Percentiles rank a stretch among this genome's conserved stretches.
phyloP scores from a whole-genome alignment of 805 yeast genomes.

The Lipomyces sp. region DNA sequence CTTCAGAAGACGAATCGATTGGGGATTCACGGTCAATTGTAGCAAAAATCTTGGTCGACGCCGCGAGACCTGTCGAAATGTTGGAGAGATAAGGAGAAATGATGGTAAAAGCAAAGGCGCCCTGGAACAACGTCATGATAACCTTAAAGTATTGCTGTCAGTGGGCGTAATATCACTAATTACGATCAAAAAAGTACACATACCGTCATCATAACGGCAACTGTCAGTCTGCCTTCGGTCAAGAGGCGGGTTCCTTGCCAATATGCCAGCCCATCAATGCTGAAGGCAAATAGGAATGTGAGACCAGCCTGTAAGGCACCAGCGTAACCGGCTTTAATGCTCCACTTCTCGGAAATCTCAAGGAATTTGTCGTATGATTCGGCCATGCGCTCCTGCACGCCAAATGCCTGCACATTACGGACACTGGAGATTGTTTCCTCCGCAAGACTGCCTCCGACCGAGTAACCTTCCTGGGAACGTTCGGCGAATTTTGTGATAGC shows the following conservation, averaged over 20 bases:
- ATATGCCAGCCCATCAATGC: slow-evolving; percentile 49
- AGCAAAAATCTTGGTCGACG: slow-evolving; percentile 50
- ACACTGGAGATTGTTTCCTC: slow-evolving; percentile 51
- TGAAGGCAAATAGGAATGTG: slow-evolving; percentile 48
- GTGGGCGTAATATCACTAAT: background rate
- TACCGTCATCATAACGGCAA: slow-evolving; percentile 48
- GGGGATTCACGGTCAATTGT: slow-evolving; percentile 51
- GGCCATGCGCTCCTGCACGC: slow-evolving; percentile 48
- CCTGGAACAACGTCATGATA: slow-evolving; percentile 33
- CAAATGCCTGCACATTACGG: slow-evolving; percentile 51
- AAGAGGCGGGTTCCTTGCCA: slow-evolving; percentile 52
- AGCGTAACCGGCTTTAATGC: slow-evolving; percentile 41
- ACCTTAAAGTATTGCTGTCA: slow-evolving; percentile 5
- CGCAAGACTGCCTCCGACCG: slow-evolving; percentile 45
- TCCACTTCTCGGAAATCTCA: slow-evolving; percentile 39
- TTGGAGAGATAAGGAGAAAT: slow-evolving; percentile 50
- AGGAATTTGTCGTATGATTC: slow-evolving; percentile 44
- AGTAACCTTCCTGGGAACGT: slow-evolving; percentile 30
- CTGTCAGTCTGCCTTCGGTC: slow-evolving; percentile 43
- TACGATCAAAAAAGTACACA: background rate
- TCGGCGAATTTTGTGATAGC: slow-evolving; percentile 39
- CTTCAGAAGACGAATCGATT: slow-evolving; percentile 46
- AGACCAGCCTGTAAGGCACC: slow-evolving; percentile 47
- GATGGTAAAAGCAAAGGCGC: slow-evolving; percentile 50
- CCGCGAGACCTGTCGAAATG: slow-evolving; percentile 49